These are phyloP conservation scores for Leptomonas seymouri DNA, from an alignment of 208 protist species.

Conservation along the genomic window DNA sequence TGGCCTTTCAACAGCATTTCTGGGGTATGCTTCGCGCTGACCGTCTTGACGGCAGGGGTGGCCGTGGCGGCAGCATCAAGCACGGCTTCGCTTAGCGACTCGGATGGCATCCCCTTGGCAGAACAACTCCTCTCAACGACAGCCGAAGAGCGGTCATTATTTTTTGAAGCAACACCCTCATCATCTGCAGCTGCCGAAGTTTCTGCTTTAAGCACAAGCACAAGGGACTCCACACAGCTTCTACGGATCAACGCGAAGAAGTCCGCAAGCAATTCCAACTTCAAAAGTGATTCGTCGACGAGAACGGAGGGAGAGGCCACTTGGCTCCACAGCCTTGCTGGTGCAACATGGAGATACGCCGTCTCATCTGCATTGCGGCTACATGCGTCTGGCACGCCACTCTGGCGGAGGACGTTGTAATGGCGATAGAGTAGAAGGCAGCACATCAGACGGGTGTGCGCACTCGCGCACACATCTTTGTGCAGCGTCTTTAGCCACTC, in stretches of 20 bases:
- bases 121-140: too few species aligned
- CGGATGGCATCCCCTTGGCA: background rate
- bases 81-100: background rate
- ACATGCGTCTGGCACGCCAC: background rate
- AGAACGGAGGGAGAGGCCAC: background rate
- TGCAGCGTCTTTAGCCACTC: background rate
- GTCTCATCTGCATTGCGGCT: background rate
- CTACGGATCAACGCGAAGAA: background rate
- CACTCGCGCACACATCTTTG: background rate
- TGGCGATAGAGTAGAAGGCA: slow-evolving; percentile 14
- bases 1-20: slow-evolving; percentile 5
- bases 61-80: background rate
- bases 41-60: background rate
- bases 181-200: background rate
- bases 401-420: background rate
- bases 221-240: slow-evolving; percentile 7
- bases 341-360: background rate
- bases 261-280: background rate
- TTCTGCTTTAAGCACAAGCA: background rate
- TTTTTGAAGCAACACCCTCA: background rate
- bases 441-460: slow-evolving; percentile 12
- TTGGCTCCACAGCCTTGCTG: background rate
- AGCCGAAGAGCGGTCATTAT: too few species aligned
- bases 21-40: background rate
- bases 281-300: background rate